Base-by-base conservation (phyloP, 495 filamentous ascomycete genomes). In the Astrocystis sublimbata region DNA sequence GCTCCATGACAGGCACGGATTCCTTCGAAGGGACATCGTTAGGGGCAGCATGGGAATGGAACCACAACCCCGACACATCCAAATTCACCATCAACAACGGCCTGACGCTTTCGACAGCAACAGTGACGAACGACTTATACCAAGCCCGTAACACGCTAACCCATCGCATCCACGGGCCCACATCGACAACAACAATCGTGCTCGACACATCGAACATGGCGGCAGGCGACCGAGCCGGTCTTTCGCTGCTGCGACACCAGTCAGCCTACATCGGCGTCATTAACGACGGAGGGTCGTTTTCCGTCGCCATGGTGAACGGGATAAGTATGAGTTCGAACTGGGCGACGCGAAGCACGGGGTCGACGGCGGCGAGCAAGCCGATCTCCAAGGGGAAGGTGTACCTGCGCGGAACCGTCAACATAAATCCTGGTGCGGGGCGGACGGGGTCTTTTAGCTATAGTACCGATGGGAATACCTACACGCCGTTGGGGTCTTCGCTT, bases 31-130 rank as follows among this genome's bases (percentile, higher is more conserved):
- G 74, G 0, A 53, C 61, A 6, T 38, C 62, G 15, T 64, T 86
- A 8, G 64, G 68, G 10, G 64, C 73, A 0, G 66, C 75, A 40
- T 85, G 82, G 81, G 83, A 86, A 65, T 86, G 83, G 83, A 86
- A 86, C 65, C 82, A 85, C 41, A 84, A 85, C 58, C 83, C 83
- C 1, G 80, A 85, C 38, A 67, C 65, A 15, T 56, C 53, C 21
- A 73, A 70, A 53, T 77, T 36, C 2, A 54, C 45, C 41, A 30
- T 41, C 15, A 46, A 33, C 31, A 58, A 62, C 4, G 67, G 72
- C 6, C 54, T 86, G 10, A 72, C 70, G 1, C 69, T 86, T 12
- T 47, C 63, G 31, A 79, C 81, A 2, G 79, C 77, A 17, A 76
- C 74, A 6, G 75, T 85, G 2, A 85, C 82, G 6, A 70, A 70